Base-by-base conservation (phyloP, 768 basidiomycete genomes). In the Cytidiella melzeri region DNA sequence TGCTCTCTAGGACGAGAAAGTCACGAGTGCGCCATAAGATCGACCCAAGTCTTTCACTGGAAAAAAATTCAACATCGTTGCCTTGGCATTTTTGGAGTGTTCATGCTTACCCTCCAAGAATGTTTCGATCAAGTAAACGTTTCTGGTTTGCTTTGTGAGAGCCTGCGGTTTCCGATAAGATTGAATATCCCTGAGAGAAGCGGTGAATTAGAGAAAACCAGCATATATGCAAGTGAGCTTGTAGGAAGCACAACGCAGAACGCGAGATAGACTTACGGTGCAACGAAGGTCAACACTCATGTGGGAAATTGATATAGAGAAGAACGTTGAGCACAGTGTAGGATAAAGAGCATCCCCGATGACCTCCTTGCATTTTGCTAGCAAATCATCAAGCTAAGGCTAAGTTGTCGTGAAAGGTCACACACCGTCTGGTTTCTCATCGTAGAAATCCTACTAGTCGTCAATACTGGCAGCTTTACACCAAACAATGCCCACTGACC, bases 1-100 rank as follows among this genome's bases (percentile, higher is more conserved):
- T 68, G 13, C 74, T 70, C 59, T 85, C 83, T 38, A 82, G 62
- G 12, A 74, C 71, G 15, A 84, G 64, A 56, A 74, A 82, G 47
- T 79, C 83, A 66, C 63, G 73, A 19, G 73, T 75, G 36, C 68
- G 64, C 28, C 71, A 72, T 45, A 84, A 65, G 23, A 71, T 69
- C 6, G 61, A 49, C 3, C 83, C 83, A 18, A 84, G 66, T 55
- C 48, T 15, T 25, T 36, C 12, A 2, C 34, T 37, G 15, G 38
- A 55, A 36, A 46, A 43, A 50, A 34, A 11, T 18, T 20, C 43
- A 48, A 15, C 25, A 13, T 34, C 30, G 39, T 34, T 25, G 6
- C 6, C 19, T 9, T 9, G 52, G 46, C 18, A 20, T 23, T 11
- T 12, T 15, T 26, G 26, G 21, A 18, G 20, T 13, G 23, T 24